Conservation (phyloP, 306 rosid genomes). For the Arachis stenosperma region DNA sequence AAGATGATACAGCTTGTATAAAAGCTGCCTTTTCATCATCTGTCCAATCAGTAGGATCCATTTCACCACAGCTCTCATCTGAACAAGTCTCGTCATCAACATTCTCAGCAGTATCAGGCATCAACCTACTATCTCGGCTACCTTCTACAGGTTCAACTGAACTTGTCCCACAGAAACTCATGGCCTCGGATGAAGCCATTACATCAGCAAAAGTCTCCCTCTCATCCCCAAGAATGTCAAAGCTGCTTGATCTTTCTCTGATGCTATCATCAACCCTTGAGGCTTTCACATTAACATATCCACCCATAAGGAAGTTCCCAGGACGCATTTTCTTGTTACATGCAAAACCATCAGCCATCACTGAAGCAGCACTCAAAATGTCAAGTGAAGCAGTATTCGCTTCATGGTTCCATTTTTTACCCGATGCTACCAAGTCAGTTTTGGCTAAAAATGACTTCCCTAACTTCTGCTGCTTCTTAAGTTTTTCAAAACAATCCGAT, state of each 20-base stretch:
- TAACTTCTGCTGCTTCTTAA: constrained; percentile 69
- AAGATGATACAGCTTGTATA: constrained; percentile 81
- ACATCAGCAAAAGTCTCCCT: constrained; percentile 92
- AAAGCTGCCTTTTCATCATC: constrained; percentile 83
- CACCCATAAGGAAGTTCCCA: constrained; percentile 55
- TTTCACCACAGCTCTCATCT: constrained; percentile 91
- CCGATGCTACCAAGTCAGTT: constrained; percentile 60
- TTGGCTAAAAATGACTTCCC: constrained; percentile 55
- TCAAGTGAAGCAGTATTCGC: constrained; percentile 76
- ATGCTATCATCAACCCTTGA: constrained; percentile 45
- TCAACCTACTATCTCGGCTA: constrained; percentile 54
- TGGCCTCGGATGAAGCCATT: constrained; percentile 89
- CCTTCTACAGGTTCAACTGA: constrained; percentile 69
- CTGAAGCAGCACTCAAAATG: constrained; percentile 83
- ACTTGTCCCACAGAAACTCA: constrained; percentile 81
- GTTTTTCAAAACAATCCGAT: constrained; percentile 72
- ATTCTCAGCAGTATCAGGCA: constrained; percentile 50
- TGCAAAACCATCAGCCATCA: constrained; percentile 59
- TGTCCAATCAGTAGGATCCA: constrained; percentile 84
- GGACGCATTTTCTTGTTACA: constrained; percentile 52
- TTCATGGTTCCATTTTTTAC: constrained; percentile 80
- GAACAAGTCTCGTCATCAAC: constrained; percentile 85
- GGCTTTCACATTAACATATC: constrained; percentile 47
- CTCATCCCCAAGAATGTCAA: constrained; percentile 66
- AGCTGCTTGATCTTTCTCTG: constrained; percentile 53